A percentile compares a stretch with the other conserved stretches of the same genome.
phyloP scores from a whole-genome alignment of 2,329 filamentous ascomycete genomes.

The Rhynchosporium agropyri region DNA sequence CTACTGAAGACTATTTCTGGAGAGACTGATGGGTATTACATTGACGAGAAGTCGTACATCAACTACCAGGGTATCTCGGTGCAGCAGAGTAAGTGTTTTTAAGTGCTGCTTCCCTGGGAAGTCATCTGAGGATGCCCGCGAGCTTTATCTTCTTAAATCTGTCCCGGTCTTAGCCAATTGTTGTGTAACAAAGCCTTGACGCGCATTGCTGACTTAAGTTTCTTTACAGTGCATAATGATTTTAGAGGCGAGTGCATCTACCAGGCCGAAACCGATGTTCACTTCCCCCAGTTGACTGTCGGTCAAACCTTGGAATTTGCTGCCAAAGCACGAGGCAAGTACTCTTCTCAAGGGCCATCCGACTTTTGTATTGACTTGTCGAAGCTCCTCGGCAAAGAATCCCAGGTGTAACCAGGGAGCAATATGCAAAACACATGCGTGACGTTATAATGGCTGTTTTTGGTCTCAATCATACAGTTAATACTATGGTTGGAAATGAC shows the following conservation, averaged over 20 bases:
- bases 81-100: slow-evolving; percentile 43
- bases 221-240: slow-evolving; percentile 50
- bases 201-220: too few relatives aligned
- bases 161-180: too few relatives aligned
- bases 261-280: slow-evolving; percentile 74
- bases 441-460: slow-evolving; percentile 70
- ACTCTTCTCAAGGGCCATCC: too few relatives aligned
- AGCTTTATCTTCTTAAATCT: too few relatives aligned
- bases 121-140: too few relatives aligned
- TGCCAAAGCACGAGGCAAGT: slow-evolving; percentile 58
- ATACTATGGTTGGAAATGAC: slow-evolving; percentile 76
- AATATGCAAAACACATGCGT: slow-evolving; percentile 54
- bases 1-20: slow-evolving; percentile 59
- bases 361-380: too few relatives aligned
- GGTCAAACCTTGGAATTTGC: slow-evolving; percentile 75
- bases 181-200: too few relatives aligned
- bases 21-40: slow-evolving; percentile 59
- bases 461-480: slow-evolving; percentile 70
- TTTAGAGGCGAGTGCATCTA: slow-evolving; percentile 71
- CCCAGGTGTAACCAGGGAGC: slow-evolving; percentile 60
- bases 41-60: slow-evolving; percentile 54
- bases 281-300: slow-evolving; percentile 78
- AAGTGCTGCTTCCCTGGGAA: too few relatives aligned
- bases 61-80: slow-evolving; percentile 61
- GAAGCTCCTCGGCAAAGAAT: slow-evolving; percentile 62